A percentile compares a stretch with the other conserved stretches of the same genome.
Conservation (phyloP, 805 yeast genomes). For the Alloascoidea africana region DNA sequence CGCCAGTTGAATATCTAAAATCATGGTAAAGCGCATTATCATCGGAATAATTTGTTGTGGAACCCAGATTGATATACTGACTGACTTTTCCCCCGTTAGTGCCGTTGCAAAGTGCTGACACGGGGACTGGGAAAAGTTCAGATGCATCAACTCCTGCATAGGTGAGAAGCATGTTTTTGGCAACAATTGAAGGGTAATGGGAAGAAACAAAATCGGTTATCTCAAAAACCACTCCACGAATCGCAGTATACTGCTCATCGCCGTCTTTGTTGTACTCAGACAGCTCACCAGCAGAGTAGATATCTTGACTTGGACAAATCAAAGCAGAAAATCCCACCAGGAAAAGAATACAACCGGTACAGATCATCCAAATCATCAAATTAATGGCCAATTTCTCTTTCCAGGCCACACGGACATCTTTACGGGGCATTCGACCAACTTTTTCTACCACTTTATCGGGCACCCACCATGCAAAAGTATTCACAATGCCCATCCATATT, state of each 20-base stretch:
- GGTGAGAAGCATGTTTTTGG: constrained; percentile 16
- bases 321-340: constrained; percentile 23
- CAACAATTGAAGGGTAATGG: constrained; percentile 22
- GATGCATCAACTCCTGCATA: constrained; percentile 22
- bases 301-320: constrained; percentile 24
- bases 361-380: constrained; percentile 23
- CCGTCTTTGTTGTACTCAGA: constrained; percentile 16
- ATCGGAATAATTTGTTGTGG: constrained; percentile 19
- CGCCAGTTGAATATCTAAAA: constrained; percentile 21
- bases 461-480: constrained; percentile 23
- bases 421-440: constrained; percentile 17
- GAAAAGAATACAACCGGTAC: constrained; percentile 17
- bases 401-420: constrained; percentile 25
- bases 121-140: constrained; percentile 22
- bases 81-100: constrained; percentile 16
- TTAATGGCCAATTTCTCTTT: constrained; percentile 26
- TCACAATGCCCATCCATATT: constrained; percentile 22
- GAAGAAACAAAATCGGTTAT: constrained; percentile 20
- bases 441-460: constrained; percentile 18
- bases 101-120: constrained; percentile 23
- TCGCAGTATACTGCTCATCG: constrained; percentile 17
- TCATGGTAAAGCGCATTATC: constrained; percentile 23
- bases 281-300: constrained; percentile 18
- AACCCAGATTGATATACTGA: constrained; percentile 14
- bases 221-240: constrained; percentile 24